phyloP scores from a whole-genome alignment of 805 yeast genomes.

The Ogataea philodendri region DNA sequence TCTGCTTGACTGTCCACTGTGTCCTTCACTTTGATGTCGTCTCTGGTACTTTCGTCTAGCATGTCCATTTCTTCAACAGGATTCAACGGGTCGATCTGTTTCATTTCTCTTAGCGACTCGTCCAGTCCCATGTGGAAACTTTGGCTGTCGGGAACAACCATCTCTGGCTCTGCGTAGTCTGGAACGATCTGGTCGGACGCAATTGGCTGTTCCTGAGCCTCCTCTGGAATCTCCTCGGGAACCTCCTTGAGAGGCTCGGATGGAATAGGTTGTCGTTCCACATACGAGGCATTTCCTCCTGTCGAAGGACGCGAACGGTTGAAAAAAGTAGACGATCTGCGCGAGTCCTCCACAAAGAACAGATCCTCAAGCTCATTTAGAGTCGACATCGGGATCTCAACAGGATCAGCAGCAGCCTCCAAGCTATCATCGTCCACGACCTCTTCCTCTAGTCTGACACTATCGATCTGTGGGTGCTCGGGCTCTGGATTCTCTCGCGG shows the following conservation, averaged over 20 bases:
- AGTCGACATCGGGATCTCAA: slow-evolving; percentile 45
- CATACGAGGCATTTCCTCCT: slow-evolving; percentile 1
- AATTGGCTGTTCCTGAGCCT: neutral
- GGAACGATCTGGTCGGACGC: neutral
- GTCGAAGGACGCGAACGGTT: slow-evolving; percentile 18
- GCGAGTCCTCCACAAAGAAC: slow-evolving; percentile 28
- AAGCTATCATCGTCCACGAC: slow-evolving; percentile 28
- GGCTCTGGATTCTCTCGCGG: neutral
- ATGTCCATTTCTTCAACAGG: slow-evolving; percentile 3
- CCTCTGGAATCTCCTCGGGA: slow-evolving; percentile 1
- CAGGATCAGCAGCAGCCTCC: slow-evolving; percentile 20
- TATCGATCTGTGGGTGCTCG: neutral
- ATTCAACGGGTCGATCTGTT: slow-evolving; percentile 1
- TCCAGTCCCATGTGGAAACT: slow-evolving; percentile 1
- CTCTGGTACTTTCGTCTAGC: slow-evolving; percentile 10
- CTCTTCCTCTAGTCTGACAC: slow-evolving; percentile 2
- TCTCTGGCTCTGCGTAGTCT: slow-evolving; percentile 1
- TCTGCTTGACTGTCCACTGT: too few species aligned
- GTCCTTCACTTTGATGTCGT: slow-evolving; percentile 7
- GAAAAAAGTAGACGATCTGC: slow-evolving; percentile 30
- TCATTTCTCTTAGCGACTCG: slow-evolving; percentile 3
- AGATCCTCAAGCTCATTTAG: slow-evolving; percentile 26
- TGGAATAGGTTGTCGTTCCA: too few species aligned
- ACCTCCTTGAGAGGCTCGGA: slow-evolving; percentile 1
- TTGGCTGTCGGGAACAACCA: slow-evolving; percentile 4